These are phyloP conservation scores for Solanum ossicruentum DNA, from an alignment of 257 asterid species.

Conservation along the genomic window DNA sequence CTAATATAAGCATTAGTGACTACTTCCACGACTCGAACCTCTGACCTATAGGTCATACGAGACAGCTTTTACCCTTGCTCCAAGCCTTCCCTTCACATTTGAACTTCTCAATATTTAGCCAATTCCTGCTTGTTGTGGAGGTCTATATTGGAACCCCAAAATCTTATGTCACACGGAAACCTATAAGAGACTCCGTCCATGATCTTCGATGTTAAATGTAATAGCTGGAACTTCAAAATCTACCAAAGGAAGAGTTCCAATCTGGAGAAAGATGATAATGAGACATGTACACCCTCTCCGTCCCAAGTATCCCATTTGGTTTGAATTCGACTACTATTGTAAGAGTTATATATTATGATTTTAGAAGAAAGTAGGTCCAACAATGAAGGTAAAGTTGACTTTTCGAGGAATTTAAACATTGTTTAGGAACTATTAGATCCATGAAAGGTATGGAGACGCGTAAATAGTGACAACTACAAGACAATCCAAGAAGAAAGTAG, in stretches of 20 bases:
- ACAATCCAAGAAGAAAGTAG: background rate
- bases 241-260: background rate
- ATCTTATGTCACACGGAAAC: background rate
- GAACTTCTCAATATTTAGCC: background rate
- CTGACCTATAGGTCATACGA: background rate
- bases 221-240: background rate
- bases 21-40: background rate
- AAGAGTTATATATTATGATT: background rate
- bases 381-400: background rate
- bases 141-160: background rate
- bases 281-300: background rate
- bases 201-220: background rate
- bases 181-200: background rate
- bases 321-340: background rate
- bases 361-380: background rate
- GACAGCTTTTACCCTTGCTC: background rate
- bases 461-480: background rate
- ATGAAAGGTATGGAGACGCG: background rate
- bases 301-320: background rate
- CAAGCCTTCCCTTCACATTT: background rate
- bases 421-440: background rate
- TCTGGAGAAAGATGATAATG: background rate
- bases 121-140: background rate
- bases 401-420: background rate
- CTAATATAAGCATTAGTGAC: background rate